Base-by-base conservation (phyloP, 140 eudicot genomes). In the Senecio squalidus region DNA sequence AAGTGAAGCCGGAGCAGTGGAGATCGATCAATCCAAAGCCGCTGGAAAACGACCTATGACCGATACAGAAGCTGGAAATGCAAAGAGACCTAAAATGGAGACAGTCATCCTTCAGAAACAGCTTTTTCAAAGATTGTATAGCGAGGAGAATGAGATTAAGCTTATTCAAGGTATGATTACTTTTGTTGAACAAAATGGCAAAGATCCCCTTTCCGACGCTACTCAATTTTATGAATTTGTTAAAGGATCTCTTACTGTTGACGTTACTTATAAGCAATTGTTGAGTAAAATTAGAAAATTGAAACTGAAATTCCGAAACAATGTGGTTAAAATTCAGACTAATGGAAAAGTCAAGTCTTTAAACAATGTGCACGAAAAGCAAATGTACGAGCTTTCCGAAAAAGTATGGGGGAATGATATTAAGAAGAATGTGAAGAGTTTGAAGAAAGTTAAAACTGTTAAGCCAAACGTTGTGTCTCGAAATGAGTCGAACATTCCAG, bases 61-160 rank as follows among this genome's bases (percentile, higher is more conserved):
- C n/a, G n/a, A n/a, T n/a, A n/a, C n/a, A n/a, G n/a, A n/a, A n/a
- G n/a, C n/a, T n/a, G n/a, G n/a, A n/a, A n/a, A n/a, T n/a, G n/a
- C 65, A 15, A 78, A 64, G 67, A 63, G 54, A 1, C 31, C 18
- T 14, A 40, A 30, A 17, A 28, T 38, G 39, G 66, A 59, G 61
- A 58, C 54, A 25, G 58, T 41, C 6, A 29, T 46, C 14, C 72
- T 55, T 16, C 72, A 73, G 74, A 70, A 67, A 56, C 41, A 6
- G n/a, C 23, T 70, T 10, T 74, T 77, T 68, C 77, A 72, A 74
- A 70, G 95, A 51, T 24, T 81, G 18, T 85, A 78, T 78, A 81
- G 86, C 20, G 95, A 75, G 41, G 83, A 81, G 0, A 89, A 78
- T 18, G 86, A 78, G 62, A 68, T 85, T 46, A 82, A n/a, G 48